Percentiles rank a stretch among this genome's conserved stretches.
Evolutionary conservation across 805 yeast genomes (phyloP).

Genomic region (Jamesozyma spencerorum): DNA sequence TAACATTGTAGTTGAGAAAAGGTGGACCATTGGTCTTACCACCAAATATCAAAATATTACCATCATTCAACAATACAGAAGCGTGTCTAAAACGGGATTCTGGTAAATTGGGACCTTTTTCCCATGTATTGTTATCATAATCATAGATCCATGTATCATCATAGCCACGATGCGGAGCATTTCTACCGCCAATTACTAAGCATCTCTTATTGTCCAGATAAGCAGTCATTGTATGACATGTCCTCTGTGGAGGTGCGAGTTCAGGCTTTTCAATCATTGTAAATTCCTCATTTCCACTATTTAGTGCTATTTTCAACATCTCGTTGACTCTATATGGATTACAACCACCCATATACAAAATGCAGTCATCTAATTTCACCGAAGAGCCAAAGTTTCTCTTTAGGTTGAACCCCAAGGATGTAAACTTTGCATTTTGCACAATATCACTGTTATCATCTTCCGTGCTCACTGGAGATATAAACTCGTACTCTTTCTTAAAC

Average conservation of each 20-base stretch:
- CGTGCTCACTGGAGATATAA: neutral
- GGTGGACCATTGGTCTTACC: slow-evolving; percentile 31
- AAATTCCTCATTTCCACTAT: neutral
- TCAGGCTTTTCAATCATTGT: slow-evolving; percentile 6
- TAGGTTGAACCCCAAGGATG: slow-evolving; percentile 2
- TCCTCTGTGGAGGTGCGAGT: slow-evolving; percentile 33
- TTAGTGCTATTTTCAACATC: slow-evolving; percentile 7
- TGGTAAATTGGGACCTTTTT: slow-evolving; percentile 31
- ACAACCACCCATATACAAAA: slow-evolving; percentile 32
- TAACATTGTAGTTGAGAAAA: slow-evolving; percentile 16
- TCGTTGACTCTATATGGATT: slow-evolving; percentile 23
- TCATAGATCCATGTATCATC: slow-evolving; percentile 37
- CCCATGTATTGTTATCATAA: slow-evolving; percentile 32
- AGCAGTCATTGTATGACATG: slow-evolving; percentile 47
- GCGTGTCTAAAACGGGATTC: slow-evolving; percentile 45
- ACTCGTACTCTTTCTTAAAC: slow-evolving; percentile 6
- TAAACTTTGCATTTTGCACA: neutral
- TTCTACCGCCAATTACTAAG: slow-evolving; percentile 58
- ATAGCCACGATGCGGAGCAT: slow-evolving; percentile 43
- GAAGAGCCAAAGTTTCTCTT: slow-evolving; percentile 23
- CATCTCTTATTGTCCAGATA: slow-evolving; percentile 16
- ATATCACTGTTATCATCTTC: neutral
- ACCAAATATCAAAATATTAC: slow-evolving; percentile 40
- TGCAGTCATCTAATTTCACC: slow-evolving; percentile 3
- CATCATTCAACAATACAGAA: slow-evolving; percentile 26